Conservation (phyloP, 441 rosid genomes). For the Erodium chrysanthum region DNA sequence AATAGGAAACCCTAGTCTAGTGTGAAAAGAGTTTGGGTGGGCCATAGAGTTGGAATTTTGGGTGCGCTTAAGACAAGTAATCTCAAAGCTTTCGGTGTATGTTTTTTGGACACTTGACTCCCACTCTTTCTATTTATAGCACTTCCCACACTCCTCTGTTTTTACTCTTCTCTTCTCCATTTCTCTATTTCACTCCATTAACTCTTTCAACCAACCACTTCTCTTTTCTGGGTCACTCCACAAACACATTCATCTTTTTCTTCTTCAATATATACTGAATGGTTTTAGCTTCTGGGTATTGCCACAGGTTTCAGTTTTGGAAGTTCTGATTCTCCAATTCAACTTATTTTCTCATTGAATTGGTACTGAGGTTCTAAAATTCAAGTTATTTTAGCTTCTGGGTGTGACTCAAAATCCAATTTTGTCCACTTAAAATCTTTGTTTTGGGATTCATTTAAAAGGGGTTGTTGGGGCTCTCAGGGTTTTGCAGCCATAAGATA, state of each 20-base stretch:
- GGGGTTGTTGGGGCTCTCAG: conserved; percentile 18
- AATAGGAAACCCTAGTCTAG: too few species aligned
- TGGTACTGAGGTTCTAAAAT: conserved; percentile 9
- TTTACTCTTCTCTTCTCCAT: conserved; percentile 20
- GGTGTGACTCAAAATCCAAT: conserved; percentile 14
- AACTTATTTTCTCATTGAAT: background rate
- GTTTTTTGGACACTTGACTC: conserved; percentile 15
- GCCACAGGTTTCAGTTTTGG: background rate
- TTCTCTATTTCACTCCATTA: conserved; percentile 14
- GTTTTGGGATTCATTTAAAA: background rate
- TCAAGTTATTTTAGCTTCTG: conserved; percentile 23
- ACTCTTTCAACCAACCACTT: background rate
- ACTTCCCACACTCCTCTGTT: conserved; percentile 19
- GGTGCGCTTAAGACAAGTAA: conserved; percentile 29
- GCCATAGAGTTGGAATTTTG: conserved; percentile 53
- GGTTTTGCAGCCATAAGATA: conserved; percentile 23
- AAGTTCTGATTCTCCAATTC: background rate
- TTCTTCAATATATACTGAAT: conserved; percentile 17
- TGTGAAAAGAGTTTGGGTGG: conserved; percentile 23
- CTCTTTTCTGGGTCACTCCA: background rate
- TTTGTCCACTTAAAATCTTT: too few species aligned
- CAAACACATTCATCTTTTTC: background rate
- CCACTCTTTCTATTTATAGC: conserved; percentile 27
- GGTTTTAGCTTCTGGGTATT: conserved; percentile 18
- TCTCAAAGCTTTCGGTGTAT: conserved; percentile 48